Conservation (phyloP, 306 rosid genomes). For the Citrullus mucosospermus region DNA sequence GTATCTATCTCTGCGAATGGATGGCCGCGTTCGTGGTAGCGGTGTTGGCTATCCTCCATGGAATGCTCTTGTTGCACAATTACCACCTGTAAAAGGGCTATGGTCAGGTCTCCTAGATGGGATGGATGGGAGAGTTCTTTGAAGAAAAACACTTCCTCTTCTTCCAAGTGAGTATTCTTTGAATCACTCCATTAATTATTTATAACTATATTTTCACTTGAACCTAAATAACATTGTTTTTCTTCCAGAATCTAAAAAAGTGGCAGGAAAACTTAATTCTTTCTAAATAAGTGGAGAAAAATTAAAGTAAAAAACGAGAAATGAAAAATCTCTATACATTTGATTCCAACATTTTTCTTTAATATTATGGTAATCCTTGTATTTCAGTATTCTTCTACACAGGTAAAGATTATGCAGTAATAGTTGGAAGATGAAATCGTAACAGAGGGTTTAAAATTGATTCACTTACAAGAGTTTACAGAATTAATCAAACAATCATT, state of each 20-base stretch:
- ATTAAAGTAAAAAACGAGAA: too few species aligned
- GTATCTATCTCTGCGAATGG: slow-evolving; percentile 76
- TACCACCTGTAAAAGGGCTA: slow-evolving; percentile 81
- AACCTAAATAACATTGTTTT: too few species aligned
- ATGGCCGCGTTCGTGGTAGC: slow-evolving; percentile 94
- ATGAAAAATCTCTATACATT: too few species aligned
- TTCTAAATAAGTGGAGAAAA: not conserved
- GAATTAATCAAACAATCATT: not conserved
- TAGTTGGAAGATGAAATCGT: too few species aligned
- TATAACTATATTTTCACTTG: too few species aligned
- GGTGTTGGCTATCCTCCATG: slow-evolving; percentile 96
- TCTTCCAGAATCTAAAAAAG: too few species aligned
- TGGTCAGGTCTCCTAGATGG: slow-evolving; percentile 97
- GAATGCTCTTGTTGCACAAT: slow-evolving; percentile 86
- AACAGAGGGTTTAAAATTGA: not conserved
- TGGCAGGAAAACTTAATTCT: not conserved
- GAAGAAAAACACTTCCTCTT: slow-evolving; percentile 9
- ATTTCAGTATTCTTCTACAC: too few species aligned
- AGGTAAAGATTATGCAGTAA: not conserved
- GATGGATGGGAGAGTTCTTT: slow-evolving; percentile 80
- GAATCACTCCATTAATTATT: too few species aligned
- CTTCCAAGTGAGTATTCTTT: slow-evolving; percentile 12
- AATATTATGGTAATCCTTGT: not conserved
- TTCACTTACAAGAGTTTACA: not conserved
- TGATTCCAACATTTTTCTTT: too few species aligned